phyloP scores from a whole-genome alignment of 2,329 filamentous ascomycete genomes.

The Apiospora hydei region DNA sequence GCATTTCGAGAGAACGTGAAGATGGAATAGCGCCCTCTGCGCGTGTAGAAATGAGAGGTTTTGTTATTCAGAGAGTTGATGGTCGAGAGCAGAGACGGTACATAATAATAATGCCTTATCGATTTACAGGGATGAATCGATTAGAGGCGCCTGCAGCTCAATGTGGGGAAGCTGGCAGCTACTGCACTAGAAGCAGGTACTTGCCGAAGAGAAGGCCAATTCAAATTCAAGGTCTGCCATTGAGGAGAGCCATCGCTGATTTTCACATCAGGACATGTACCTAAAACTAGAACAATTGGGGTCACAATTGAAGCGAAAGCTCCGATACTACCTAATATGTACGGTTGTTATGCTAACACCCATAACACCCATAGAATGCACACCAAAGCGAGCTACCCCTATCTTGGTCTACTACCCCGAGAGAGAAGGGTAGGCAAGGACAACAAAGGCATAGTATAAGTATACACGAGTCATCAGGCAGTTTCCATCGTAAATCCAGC shows the following conservation, averaged over 20 bases:
- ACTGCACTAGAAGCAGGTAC: not conserved
- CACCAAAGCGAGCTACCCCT: too few relatives aligned
- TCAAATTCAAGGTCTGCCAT: too few relatives aligned
- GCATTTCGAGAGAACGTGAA: conserved; percentile 50
- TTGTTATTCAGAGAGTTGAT: not conserved
- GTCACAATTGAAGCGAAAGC: too few relatives aligned
- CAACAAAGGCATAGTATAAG: not conserved
- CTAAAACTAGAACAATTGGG: too few relatives aligned
- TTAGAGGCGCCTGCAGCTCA: conserved; percentile 4
- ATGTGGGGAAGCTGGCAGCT: conserved; percentile 10
- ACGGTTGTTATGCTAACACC: too few relatives aligned
- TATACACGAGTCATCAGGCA: not conserved
- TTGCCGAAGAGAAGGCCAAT: too few relatives aligned
- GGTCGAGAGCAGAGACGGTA: not conserved
- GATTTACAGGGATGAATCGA: conserved; percentile 12
- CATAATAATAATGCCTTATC: conserved; percentile 17
- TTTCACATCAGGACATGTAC: too few relatives aligned
- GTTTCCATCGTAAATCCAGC: too few relatives aligned
- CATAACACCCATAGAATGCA: too few relatives aligned
- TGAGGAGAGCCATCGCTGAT: too few relatives aligned
- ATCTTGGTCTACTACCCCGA: too few relatives aligned
- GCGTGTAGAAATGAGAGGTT: not conserved
- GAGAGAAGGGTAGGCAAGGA: not conserved
- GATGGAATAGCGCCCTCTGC: not conserved
- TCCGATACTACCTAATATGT: too few relatives aligned